Conservation (phyloP, 768 basidiomycete species). For the Pleurotus eryngii region DNA sequence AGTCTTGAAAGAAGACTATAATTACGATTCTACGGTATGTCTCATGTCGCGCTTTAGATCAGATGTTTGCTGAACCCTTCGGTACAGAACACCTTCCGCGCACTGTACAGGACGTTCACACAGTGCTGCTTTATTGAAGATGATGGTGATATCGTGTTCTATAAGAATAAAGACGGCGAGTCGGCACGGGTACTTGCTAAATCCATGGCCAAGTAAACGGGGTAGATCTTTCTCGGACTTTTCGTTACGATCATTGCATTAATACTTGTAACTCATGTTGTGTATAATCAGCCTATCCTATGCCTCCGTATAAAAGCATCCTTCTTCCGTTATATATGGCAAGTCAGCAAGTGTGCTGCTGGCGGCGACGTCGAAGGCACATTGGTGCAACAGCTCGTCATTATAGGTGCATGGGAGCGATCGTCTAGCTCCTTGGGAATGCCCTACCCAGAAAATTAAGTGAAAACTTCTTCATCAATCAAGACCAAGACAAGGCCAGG, state of each 20-base stretch:
- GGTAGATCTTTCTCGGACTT: not conserved
- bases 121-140: slow-evolving; percentile 64
- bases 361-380: no score
- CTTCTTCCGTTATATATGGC: no score
- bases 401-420: not conserved
- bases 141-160: slow-evolving; percentile 59
- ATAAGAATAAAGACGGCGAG: slow-evolving; percentile 50
- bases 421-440: slow-evolving; percentile 3
- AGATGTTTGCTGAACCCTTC: not conserved
- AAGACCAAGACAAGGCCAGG: no score
- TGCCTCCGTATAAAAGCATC: no score
- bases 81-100: slow-evolving; percentile 36
- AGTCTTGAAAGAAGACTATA: slow-evolving; percentile 55
- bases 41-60: not conserved
- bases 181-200: slow-evolving; percentile 13
- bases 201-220: not conserved
- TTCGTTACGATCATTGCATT: no score
- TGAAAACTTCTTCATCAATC: no score
- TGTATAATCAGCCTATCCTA: no score
- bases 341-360: no score
- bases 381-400: no score
- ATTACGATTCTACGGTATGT: slow-evolving; percentile 56
- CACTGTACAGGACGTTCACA: slow-evolving; percentile 58
- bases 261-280: no score
- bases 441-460: not conserved